Evolutionary conservation across 2,329 filamentous ascomycete species (phyloP).

Genomic region (Capronia coronata): DNA sequence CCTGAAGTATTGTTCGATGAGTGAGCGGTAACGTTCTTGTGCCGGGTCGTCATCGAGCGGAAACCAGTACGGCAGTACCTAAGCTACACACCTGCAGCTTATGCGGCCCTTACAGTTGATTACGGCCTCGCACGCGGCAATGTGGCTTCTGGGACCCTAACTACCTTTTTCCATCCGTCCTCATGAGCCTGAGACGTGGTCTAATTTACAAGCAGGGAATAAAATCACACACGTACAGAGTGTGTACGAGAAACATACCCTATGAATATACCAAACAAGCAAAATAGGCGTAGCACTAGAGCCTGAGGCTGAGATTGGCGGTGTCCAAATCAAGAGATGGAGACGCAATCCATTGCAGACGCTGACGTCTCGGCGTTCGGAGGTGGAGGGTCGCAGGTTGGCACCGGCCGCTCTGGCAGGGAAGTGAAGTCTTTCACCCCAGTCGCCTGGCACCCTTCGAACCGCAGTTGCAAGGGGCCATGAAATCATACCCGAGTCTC

Average conservation of each 20-base stretch:
- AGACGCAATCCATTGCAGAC: slow-evolving; percentile 2
- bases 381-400: not conserved
- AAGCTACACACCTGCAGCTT: no score
- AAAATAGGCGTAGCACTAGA: not conserved
- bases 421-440: not conserved
- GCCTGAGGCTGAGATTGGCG: not conserved
- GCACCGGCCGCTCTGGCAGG: not conserved
- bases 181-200: no score
- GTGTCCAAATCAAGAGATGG: slow-evolving; percentile 1
- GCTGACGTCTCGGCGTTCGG: slow-evolving; percentile 1
- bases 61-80: no score
- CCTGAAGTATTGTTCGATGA: no score
- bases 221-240: not conserved
- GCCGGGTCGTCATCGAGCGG: not conserved
- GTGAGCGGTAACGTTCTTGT: not conserved
- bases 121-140: no score
- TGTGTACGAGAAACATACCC: not conserved
- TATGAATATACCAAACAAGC: not conserved
- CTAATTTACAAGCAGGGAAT: no score
- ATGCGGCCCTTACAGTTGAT: no score
- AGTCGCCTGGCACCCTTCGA: not conserved
- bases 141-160: no score
- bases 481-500: not conserved
- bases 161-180: no score
- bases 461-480: not conserved